These are phyloP conservation scores for Colletotrichum higginsianum DNA, from an alignment of 2,329 filamentous ascomycete species.

Conservation along the genomic window DNA sequence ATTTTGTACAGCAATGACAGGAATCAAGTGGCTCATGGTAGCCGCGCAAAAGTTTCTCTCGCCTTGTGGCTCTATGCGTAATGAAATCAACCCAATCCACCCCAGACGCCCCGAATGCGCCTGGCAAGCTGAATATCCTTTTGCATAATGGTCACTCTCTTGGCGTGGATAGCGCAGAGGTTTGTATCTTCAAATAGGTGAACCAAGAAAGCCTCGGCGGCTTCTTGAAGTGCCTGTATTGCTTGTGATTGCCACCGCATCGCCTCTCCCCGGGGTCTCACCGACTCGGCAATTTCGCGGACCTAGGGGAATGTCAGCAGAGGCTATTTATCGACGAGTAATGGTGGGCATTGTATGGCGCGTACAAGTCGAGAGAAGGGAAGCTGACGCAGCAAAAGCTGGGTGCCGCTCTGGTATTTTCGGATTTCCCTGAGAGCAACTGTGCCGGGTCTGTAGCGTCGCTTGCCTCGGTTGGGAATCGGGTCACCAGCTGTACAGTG, in stretches of 20 bases:
- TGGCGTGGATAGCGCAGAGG: conserved; percentile 96
- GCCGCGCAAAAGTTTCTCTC: not conserved
- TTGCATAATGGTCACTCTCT: conserved; percentile 97
- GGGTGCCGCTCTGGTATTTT: conserved; percentile 89
- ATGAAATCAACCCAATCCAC: conserved; percentile 70
- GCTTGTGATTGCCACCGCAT: conserved; percentile 97
- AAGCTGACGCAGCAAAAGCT: conserved; percentile 85
- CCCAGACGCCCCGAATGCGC: conserved; percentile 84
- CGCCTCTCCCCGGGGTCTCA: conserved; percentile 75
- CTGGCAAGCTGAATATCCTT: conserved; percentile 96
- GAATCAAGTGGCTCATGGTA: not conserved
- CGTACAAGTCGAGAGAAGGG: conserved; percentile 83
- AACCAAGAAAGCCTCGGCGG: conserved; percentile 95
- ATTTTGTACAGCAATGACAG: conserved; percentile 3
- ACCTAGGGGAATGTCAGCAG: conserved; percentile 59
- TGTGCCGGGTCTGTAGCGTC: conserved; percentile 83
- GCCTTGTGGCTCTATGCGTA: not conserved
- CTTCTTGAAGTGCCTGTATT: conserved; percentile 93
- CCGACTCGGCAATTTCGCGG: conserved; percentile 79
- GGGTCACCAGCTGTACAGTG: conserved; percentile 77
- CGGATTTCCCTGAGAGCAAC: conserved; percentile 92
- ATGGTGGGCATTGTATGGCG: conserved; percentile 12
- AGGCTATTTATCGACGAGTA: not conserved
- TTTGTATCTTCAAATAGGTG: conserved; percentile 98
- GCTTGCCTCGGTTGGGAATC: conserved; percentile 72